These are phyloP conservation scores for Kuraishia floccosa DNA, from an alignment of 805 yeast species.

Conservation along the genomic window DNA sequence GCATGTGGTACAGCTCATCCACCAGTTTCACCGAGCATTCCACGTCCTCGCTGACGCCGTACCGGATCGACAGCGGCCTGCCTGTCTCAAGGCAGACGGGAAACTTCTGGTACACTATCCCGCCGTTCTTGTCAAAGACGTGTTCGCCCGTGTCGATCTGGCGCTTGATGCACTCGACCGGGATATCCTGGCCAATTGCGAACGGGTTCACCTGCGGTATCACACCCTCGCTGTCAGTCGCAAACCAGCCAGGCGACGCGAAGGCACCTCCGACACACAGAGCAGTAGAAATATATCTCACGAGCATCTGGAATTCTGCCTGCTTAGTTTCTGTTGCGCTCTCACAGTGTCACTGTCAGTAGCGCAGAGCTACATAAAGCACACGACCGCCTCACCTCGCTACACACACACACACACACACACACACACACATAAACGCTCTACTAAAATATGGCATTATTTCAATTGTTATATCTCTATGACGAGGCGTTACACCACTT, in stretches of 20 bases:
- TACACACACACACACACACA: no score
- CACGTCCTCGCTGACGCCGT: conserved; percentile 36
- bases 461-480: neutral
- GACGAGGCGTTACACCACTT: conserved; percentile 53
- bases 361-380: no score
- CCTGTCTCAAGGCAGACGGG: conserved; percentile 59
- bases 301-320: no score
- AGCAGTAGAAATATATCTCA: no score
- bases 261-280: no score
- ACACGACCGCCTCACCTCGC: neutral
- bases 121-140: conserved; percentile 48
- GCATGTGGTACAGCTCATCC: conserved; percentile 59
- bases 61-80: conserved; percentile 42
- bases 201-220: conserved; percentile 1
- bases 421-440: no score
- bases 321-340: no score
- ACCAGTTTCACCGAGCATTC: conserved; percentile 51
- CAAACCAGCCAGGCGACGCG: no score
- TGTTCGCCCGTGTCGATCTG: conserved; percentile 73
- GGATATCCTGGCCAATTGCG: conserved; percentile 25
- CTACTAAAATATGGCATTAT: no score
- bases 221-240: no score
- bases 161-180: conserved; percentile 51
- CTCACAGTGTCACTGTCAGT: no score
- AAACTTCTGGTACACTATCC: conserved; percentile 45